Evolutionary conservation across 2,329 filamentous ascomycete genomes (phyloP).

Genomic region (Rhytidhysteron rufulum): DNA sequence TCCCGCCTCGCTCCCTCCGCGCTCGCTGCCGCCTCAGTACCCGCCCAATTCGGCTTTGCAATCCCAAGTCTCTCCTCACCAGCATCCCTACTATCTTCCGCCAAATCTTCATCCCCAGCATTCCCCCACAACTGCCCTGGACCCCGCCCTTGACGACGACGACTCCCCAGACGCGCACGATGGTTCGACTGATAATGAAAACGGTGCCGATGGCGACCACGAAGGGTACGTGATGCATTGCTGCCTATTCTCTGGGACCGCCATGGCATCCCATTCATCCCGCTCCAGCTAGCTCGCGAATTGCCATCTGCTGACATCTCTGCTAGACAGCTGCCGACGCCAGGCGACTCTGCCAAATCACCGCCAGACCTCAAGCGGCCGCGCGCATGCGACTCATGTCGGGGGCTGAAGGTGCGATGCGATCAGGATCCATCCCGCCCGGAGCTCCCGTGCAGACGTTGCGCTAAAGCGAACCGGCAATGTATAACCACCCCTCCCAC

Average conservation of each 20-base stretch:
- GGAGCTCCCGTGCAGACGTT: conserved; percentile 60
- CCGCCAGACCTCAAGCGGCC: conserved; percentile 42
- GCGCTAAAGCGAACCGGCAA: conserved; percentile 71
- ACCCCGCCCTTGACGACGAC: conserved; percentile 31
- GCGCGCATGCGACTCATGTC: conserved; percentile 46
- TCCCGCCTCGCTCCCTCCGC: conserved; percentile 21
- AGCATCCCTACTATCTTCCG: conserved; percentile 31
- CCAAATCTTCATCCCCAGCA: conserved; percentile 17
- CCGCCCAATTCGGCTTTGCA: conserved; percentile 17
- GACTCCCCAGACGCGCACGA: conserved; percentile 21
- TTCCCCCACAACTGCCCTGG: conserved; percentile 14
- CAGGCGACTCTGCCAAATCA: conserved; percentile 21
- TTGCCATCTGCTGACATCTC: too few species aligned
- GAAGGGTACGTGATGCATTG: conserved; percentile 18
- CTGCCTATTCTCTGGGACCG: neutral
- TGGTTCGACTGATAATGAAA: conserved; percentile 21
- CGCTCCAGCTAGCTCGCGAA: too few species aligned
- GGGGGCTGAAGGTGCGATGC: conserved; percentile 58
- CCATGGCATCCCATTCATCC: neutral
- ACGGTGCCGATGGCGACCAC: conserved; percentile 27
- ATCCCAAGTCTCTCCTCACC: conserved; percentile 13
- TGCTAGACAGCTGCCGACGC: too few species aligned
- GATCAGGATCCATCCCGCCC: conserved; percentile 65
- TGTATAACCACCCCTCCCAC: conserved; percentile 63
- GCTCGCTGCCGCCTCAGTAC: conserved; percentile 20